A percentile compares a stretch with the other conserved stretches of the same genome.
phyloP scores from a whole-genome alignment of 345 rosid species.

The Geranium rotundifolium region DNA sequence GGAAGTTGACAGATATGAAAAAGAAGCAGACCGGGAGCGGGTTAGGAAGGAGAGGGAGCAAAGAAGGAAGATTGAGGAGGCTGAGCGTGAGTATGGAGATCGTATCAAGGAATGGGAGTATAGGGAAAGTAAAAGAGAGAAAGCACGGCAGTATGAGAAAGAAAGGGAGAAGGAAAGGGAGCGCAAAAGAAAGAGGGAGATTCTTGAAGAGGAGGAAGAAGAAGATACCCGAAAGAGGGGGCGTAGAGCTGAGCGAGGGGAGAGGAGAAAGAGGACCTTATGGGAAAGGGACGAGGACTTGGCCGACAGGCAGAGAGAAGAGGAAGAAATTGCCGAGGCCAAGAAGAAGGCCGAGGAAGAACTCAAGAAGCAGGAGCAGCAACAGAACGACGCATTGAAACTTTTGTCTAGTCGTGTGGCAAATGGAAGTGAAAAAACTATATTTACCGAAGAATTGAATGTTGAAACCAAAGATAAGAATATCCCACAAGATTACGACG shows the following conservation, averaged over 20 bases:
- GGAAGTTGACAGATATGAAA: constrained; percentile 76
- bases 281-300: constrained; percentile 83
- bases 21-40: constrained; percentile 85
- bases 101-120: constrained; percentile 93
- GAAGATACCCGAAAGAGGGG: constrained; percentile 81
- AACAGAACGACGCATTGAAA: constrained; percentile 44
- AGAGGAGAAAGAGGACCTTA: constrained; percentile 57
- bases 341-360: constrained; percentile 75
- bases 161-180: constrained; percentile 89
- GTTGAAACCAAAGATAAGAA: constrained; percentile 28
- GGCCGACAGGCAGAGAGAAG: constrained; percentile 63
- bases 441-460: constrained; percentile 20
- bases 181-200: constrained; percentile 77
- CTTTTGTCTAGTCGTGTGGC: constrained; percentile 34
- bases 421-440: constrained; percentile 33
- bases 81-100: constrained; percentile 79
- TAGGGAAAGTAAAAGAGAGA: constrained; percentile 87
- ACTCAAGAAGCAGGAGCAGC: constrained; percentile 38
- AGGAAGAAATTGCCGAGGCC: constrained; percentile 77
- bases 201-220: constrained; percentile 76
- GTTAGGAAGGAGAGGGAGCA: constrained; percentile 87
- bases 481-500: constrained; percentile 20
- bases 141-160: constrained; percentile 83
- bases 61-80: constrained; percentile 81
- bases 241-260: constrained; percentile 67